These are phyloP conservation scores for Lasiodiplodia gonubiensis DNA, from an alignment of 2,329 filamentous ascomycete genomes.

Conservation along the genomic window DNA sequence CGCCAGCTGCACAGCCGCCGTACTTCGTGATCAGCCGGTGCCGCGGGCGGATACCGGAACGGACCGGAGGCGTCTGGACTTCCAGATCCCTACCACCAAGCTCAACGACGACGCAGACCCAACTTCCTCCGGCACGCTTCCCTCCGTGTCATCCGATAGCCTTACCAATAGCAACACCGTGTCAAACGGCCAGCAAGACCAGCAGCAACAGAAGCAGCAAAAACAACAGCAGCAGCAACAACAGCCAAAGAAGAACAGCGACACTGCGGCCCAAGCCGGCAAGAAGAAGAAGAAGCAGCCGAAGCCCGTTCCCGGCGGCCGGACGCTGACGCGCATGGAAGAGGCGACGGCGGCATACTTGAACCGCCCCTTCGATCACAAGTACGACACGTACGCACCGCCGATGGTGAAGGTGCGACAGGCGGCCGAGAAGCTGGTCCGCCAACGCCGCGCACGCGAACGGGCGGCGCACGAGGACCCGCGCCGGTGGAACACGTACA, in stretches of 20 bases:
- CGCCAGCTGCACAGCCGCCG: not conserved
- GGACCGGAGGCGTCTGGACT: not conserved
- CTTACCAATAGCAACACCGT: not conserved
- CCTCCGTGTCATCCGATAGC: not conserved
- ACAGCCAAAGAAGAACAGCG: constrained; percentile 1
- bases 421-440: constrained; percentile 55
- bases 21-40: not conserved
- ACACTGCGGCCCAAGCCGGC: not conserved
- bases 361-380: constrained; percentile 44
- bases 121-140: not conserved
- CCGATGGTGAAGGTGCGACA: constrained; percentile 53
- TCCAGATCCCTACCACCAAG: not conserved
- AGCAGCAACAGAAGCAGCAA: not conserved
- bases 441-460: constrained; percentile 53
- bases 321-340: constrained; percentile 53
- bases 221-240: no score
- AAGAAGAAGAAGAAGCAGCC: not conserved
- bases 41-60: not conserved
- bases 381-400: constrained; percentile 51
- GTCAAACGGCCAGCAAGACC: not conserved
- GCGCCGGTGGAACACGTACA: constrained; percentile 46
- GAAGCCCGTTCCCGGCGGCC: constrained; percentile 47
- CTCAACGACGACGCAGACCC: not conserved
- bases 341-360: constrained; percentile 50
- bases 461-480: constrained; percentile 41